Evolutionary conservation across 352 stramenopile species (phyloP).

Genomic region (Phytophthora fragariaefolia): DNA sequence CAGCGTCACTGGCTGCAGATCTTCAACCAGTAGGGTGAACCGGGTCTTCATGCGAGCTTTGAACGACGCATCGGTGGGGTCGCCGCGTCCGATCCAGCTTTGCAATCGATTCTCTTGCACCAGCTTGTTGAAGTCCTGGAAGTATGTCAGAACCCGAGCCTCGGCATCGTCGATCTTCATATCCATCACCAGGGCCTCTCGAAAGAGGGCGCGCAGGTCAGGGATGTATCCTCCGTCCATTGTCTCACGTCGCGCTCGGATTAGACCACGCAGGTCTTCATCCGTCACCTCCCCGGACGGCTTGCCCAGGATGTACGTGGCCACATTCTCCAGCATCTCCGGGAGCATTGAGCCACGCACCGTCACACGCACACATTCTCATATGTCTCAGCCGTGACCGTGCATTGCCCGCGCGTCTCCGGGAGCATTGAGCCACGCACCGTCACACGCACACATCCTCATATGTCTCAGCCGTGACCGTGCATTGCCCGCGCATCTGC

Average conservation of each 20-base stretch:
- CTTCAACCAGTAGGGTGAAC: conserved; percentile 20
- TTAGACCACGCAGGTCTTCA: conserved; percentile 2
- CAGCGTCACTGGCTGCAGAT: conserved; percentile 17
- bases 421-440: conserved; percentile 9
- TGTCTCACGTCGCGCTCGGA: conserved; percentile 2
- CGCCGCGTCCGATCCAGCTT: conserved; percentile 4
- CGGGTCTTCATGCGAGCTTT: conserved; percentile 14
- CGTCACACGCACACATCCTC: conserved; percentile 14
- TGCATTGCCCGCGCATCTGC: conserved; percentile 15
- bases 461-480: conserved; percentile 10
- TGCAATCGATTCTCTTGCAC: conserved; percentile 10
- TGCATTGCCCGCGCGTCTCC: conserved; percentile 5
- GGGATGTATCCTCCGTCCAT: conserved; percentile 19
- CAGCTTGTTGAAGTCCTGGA: conserved; percentile 17
- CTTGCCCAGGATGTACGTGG: conserved; percentile 6
- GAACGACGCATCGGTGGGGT: not conserved
- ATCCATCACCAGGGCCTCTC: conserved; percentile 19
- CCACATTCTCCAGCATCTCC: conserved; percentile 12
- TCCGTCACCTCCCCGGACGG: conserved; percentile 14
- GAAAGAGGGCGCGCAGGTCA: conserved; percentile 21
- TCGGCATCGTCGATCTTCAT: conserved; percentile 12
- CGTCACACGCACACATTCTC: conserved; percentile 15
- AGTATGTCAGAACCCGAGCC: conserved; percentile 18
- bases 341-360: conserved; percentile 9
- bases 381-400: conserved; percentile 10